Conservation (phyloP, 2,329 filamentous ascomycete species). For the Aciculosporium take region DNA sequence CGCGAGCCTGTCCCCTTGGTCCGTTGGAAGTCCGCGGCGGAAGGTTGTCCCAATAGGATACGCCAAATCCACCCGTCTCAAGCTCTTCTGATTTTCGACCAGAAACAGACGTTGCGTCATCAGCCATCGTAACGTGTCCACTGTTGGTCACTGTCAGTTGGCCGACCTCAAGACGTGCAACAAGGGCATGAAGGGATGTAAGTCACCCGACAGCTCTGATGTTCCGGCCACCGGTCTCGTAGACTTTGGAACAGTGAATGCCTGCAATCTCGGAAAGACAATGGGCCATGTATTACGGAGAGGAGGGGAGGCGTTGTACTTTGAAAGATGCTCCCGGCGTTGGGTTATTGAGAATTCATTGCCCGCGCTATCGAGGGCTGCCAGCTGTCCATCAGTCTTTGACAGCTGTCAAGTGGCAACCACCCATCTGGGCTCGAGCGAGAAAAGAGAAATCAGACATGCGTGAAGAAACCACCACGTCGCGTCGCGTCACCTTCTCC, state of each 20-base stretch:
- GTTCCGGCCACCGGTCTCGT: background rate
- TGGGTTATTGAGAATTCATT: background rate
- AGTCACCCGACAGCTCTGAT: too few relatives aligned
- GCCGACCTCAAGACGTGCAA: too few relatives aligned
- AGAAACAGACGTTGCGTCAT: too few relatives aligned
- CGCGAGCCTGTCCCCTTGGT: too few relatives aligned
- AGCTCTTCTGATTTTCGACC: too few relatives aligned
- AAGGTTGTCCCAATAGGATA: too few relatives aligned
- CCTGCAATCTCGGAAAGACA: background rate
- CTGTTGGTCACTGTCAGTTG: too few relatives aligned
- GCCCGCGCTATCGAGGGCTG: background rate
- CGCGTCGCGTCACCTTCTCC: background rate
- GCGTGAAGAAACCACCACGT: background rate
- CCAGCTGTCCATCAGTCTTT: background rate
- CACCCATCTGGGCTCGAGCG: background rate
- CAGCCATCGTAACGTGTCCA: too few relatives aligned
- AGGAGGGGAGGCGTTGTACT: background rate
- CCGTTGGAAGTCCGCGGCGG: too few relatives aligned
- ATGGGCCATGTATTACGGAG: background rate
- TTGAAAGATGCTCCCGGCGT: background rate
- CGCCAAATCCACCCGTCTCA: too few relatives aligned
- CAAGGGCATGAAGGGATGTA: too few relatives aligned
- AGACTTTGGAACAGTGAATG: background rate
- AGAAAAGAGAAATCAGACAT: background rate
- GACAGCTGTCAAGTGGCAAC: background rate